Percentiles rank a stretch among this genome's conserved stretches.
These are phyloP conservation scores for Lentinus tigrinus DNA, from an alignment of 768 basidiomycete species.

Conservation along the genomic window DNA sequence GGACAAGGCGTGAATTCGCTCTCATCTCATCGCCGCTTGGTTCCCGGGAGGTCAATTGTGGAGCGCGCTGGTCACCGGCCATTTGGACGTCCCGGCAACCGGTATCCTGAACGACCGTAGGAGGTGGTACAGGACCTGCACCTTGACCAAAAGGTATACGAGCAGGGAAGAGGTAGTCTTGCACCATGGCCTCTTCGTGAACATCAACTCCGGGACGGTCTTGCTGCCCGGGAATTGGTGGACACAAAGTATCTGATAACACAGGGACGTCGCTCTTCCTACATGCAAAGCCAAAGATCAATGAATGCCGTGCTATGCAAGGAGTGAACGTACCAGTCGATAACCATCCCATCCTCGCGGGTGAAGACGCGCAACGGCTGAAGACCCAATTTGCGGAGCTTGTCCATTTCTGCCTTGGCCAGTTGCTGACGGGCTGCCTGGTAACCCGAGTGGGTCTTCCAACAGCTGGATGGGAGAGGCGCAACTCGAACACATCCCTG, in stretches of 20 bases:
- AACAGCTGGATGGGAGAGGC: conserved; percentile 16
- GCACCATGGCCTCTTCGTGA: too few species aligned
- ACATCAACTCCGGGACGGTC: background rate
- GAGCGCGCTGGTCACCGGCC: too few species aligned
- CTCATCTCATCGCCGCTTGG: too few species aligned
- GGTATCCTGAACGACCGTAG: too few species aligned
- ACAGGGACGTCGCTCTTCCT: conserved; percentile 19
- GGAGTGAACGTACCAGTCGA: conserved; percentile 21
- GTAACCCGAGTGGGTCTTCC: background rate
- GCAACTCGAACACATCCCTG: conserved; percentile 18
- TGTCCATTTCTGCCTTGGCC: conserved; percentile 6
- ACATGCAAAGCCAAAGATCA: background rate
- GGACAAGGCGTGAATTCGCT: too few species aligned
- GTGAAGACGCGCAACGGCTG: conserved; percentile 14
- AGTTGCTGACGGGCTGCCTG: conserved; percentile 11
- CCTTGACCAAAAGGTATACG: too few species aligned
- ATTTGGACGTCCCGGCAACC: too few species aligned
- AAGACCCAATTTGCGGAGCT: conserved; percentile 9
- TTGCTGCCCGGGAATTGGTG: background rate
- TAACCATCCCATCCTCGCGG: conserved; percentile 23
- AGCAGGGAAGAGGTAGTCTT: background rate
- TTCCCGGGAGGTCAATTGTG: too few species aligned
- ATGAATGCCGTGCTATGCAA: too few species aligned
- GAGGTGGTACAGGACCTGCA: too few species aligned
- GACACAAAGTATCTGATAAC: conserved; percentile 20